These are phyloP conservation scores for Bauhinia variegata DNA, from an alignment of 306 rosid species.

Conservation along the genomic window DNA sequence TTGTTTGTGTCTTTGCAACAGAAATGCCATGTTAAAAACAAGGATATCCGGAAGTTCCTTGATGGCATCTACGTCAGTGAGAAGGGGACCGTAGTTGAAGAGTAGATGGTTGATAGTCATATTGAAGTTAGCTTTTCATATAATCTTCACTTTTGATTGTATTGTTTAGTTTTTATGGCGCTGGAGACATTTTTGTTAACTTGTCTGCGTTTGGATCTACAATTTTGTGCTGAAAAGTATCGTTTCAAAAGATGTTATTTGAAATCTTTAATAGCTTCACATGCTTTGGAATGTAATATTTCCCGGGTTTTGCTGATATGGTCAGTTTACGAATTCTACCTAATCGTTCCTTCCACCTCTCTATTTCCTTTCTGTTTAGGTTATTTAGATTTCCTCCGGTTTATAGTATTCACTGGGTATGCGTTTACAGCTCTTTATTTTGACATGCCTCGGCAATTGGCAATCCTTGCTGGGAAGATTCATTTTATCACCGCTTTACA, in stretches of 20 bases:
- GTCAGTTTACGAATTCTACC: too few species aligned
- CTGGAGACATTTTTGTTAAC: too few species aligned
- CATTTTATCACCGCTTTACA: too few species aligned
- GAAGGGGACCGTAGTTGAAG: constrained; percentile 62
- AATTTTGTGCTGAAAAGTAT: constrained; percentile 37
- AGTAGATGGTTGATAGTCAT: constrained; percentile 37
- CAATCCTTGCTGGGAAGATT: too few species aligned
- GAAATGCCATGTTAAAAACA: constrained; percentile 89
- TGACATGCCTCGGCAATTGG: too few species aligned
- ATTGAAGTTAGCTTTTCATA: constrained; percentile 4
- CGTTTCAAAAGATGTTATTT: not conserved
- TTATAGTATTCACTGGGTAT: too few species aligned
- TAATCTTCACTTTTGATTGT: constrained; percentile 6
- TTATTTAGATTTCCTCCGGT: too few species aligned
- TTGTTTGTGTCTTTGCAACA: constrained; percentile 37
- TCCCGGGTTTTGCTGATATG: not conserved
- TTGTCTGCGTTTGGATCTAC: constrained; percentile 24
- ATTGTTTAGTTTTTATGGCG: constrained; percentile 17
- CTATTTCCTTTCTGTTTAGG: too few species aligned
- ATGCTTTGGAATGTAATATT: not conserved
- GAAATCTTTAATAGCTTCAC: not conserved
- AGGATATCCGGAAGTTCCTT: constrained; percentile 85
- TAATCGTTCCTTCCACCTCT: too few species aligned
- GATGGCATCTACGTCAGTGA: constrained; percentile 88
- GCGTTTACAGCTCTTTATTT: too few species aligned